Evolutionary conservation across 2,329 filamentous ascomycete species (phyloP).

Genomic region (Penicillium thymicola): DNA sequence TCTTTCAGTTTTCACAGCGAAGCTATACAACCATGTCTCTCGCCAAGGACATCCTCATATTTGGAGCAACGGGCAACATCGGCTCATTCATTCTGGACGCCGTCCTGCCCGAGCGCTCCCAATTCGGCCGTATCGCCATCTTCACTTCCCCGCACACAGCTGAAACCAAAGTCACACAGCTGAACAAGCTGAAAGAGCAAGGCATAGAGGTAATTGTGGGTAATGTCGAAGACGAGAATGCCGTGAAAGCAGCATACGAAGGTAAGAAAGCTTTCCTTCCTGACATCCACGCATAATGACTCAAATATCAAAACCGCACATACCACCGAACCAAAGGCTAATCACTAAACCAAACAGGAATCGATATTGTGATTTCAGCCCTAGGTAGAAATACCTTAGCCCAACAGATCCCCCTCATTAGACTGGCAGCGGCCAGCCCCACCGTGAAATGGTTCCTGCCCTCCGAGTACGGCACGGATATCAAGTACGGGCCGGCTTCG

Average conservation of each 20-base stretch:
- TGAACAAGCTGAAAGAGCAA: slow-evolving; percentile 47
- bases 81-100: slow-evolving; percentile 51
- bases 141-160: slow-evolving; percentile 56
- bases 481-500: slow-evolving; percentile 59
- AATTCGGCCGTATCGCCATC: slow-evolving; percentile 53
- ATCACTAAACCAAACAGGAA: slow-evolving; percentile 34
- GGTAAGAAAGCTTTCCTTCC: slow-evolving; percentile 29
- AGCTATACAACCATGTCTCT: slow-evolving; percentile 12
- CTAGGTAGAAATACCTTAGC: slow-evolving; percentile 63
- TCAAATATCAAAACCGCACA: not conserved
- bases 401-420: slow-evolving; percentile 60
- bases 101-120: slow-evolving; percentile 45
- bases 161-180: slow-evolving; percentile 48
- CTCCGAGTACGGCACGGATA: slow-evolving; percentile 65
- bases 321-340: not conserved
- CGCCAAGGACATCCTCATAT: slow-evolving; percentile 47
- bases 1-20: not conserved
- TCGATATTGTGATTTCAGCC: slow-evolving; percentile 64
- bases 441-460: slow-evolving; percentile 64
- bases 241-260: slow-evolving; percentile 56
- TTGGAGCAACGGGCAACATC: slow-evolving; percentile 52
- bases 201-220: slow-evolving; percentile 57
- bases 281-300: not conserved
- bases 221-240: slow-evolving; percentile 51
- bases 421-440: slow-evolving; percentile 53